phyloP scores from a whole-genome alignment of 2,329 filamentous ascomycete species.

The Claviceps maximensis region DNA sequence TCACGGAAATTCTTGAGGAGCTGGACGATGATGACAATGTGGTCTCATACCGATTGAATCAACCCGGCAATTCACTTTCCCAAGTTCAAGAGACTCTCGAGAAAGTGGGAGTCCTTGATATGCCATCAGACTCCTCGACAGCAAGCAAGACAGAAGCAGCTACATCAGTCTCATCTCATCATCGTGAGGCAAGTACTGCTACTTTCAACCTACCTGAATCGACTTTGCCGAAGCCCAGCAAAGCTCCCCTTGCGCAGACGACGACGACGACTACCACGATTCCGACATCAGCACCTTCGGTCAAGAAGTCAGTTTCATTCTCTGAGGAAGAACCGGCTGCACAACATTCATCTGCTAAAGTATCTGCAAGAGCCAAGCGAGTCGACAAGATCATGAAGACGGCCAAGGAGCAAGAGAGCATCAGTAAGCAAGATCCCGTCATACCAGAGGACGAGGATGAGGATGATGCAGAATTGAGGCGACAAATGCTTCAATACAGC shows the following conservation, averaged over 20 bases:
- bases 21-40: conserved; percentile 85
- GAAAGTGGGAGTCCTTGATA: conserved; percentile 57
- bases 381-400: conserved; percentile 44
- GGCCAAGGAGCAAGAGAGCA: conserved; percentile 40
- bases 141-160: background rate
- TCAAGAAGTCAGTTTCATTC: conserved; percentile 51
- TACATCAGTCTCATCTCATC: background rate
- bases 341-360: conserved; percentile 13
- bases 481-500: conserved; percentile 84
- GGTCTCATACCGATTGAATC: conserved; percentile 50
- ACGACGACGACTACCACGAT: background rate
- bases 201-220: background rate
- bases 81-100: conserved; percentile 59
- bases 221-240: background rate
- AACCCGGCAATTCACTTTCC: conserved; percentile 53
- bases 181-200: background rate
- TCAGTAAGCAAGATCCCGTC: conserved; percentile 32
- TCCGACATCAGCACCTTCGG: background rate
- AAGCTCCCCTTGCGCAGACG: background rate
- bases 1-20: conserved; percentile 86
- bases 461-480: conserved; percentile 68
- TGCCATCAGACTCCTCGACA: conserved; percentile 10
- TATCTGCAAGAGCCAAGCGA: conserved; percentile 30
- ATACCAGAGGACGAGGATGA: conserved; percentile 62
- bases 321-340: conserved; percentile 36